A percentile compares a stretch with the other conserved stretches of the same genome.
phyloP scores from a whole-genome alignment of 139 green algal species.

The Gonium pectorale region DNA sequence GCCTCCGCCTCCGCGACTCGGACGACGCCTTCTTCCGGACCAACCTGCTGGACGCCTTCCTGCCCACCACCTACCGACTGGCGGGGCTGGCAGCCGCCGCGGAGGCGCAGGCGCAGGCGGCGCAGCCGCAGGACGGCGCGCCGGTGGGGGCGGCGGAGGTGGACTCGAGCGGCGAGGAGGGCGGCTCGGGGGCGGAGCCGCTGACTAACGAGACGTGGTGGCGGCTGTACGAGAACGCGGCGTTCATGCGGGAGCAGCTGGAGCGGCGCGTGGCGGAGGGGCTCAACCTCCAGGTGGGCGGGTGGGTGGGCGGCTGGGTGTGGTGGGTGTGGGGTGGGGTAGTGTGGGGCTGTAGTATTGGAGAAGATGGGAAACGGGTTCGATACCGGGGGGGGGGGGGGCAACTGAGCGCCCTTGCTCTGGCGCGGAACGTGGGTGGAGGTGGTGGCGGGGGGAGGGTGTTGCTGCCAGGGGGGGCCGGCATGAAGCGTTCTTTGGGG shows the following conservation, averaged over 20 bases:
- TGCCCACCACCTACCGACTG: constrained; percentile 51
- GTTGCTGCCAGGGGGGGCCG: no score
- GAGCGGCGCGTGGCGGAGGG: constrained; percentile 28
- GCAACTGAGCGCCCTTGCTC: no score
- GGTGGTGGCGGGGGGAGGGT: no score
- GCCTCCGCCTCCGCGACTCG: constrained; percentile 55
- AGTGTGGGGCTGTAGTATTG: background rate
- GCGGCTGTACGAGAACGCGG: constrained; percentile 59
- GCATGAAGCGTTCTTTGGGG: no score
- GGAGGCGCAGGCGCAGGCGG: background rate
- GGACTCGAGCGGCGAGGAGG: background rate
- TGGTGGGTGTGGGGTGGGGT: background rate
- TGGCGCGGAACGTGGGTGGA: no score
- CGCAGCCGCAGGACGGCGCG: background rate
- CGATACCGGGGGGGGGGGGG: no score
- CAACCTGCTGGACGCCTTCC: constrained; percentile 57
- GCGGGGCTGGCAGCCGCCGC: constrained; percentile 33
- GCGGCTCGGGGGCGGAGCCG: background rate
- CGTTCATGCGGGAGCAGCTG: constrained; percentile 50
- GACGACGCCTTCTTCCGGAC: constrained; percentile 63
- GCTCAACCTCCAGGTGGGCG: constrained; percentile 45
- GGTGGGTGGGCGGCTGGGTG: background rate
- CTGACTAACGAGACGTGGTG: constrained; percentile 62
- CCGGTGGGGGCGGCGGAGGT: background rate
- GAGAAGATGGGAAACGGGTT: no score